A percentile compares a stretch with the other conserved stretches of the same genome.
Evolutionary conservation across 805 yeast species (phyloP).

Genomic region (Candida succiphila): DNA sequence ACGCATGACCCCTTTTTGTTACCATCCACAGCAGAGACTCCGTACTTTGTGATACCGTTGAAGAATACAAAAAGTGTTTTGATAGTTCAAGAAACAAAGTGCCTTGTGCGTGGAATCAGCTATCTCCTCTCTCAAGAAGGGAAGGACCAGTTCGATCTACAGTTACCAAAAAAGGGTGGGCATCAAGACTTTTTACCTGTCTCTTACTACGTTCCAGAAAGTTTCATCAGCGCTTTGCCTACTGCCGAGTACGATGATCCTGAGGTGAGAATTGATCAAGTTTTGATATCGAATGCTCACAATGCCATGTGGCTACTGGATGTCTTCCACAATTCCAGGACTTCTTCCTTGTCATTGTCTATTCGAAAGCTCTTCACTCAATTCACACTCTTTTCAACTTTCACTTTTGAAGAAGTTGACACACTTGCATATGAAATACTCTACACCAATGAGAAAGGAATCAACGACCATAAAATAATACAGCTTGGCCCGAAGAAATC

Average conservation of each 20-base stretch:
- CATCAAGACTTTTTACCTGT: constrained; percentile 5
- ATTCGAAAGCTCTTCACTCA: constrained; percentile 13
- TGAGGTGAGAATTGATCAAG: constrained; percentile 15
- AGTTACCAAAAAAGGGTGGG: constrained; percentile 3
- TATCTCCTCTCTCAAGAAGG: constrained; percentile 19
- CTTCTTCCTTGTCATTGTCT: constrained; percentile 8
- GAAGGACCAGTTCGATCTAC: constrained; percentile 10
- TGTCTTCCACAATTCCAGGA: constrained; percentile 10
- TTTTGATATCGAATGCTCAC: constrained; percentile 14
- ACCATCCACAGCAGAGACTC: constrained; percentile 18
- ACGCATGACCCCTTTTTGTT: constrained; percentile 6
- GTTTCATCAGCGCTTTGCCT: constrained; percentile 7
- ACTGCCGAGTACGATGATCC: constrained; percentile 10
- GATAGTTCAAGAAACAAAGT: constrained; percentile 14
- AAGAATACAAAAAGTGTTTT: constrained; percentile 14
- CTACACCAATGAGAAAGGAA: constrained; percentile 16
- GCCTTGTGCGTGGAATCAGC: constrained; percentile 13
- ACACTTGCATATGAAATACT: constrained; percentile 6
- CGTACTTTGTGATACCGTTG: constrained; percentile 17
- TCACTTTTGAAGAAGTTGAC: constrained; percentile 13
- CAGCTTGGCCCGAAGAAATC: constrained; percentile 3
- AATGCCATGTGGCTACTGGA: constrained; percentile 17
- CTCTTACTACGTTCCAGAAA: constrained; percentile 16
- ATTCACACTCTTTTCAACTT: constrained; percentile 10
- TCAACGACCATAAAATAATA: constrained; percentile 12